Evolutionary conservation across 2,329 filamentous ascomycete genomes (phyloP).

Genomic region (Gaeumannomyces sp.): DNA sequence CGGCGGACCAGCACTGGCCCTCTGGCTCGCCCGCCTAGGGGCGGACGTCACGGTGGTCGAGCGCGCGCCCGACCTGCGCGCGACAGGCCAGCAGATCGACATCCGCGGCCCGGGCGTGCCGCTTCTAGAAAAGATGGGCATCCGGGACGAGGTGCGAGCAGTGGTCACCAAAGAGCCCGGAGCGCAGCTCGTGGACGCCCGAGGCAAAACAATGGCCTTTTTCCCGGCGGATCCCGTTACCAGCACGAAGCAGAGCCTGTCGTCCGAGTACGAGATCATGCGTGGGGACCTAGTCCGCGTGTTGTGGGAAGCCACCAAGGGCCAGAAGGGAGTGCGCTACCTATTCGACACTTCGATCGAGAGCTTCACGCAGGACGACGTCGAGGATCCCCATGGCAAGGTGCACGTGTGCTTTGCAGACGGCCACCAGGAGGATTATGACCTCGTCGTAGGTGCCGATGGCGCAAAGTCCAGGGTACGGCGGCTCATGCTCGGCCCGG

Average conservation of each 20-base stretch:
- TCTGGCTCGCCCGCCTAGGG: conserved; percentile 36
- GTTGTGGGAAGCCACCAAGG: conserved; percentile 13
- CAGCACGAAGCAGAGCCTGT: conserved; percentile 15
- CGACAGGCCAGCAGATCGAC: conserved; percentile 47
- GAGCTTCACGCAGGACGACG: conserved; percentile 8
- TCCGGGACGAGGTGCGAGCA: conserved; percentile 35
- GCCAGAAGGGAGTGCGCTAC: conserved; percentile 8
- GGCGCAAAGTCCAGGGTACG: conserved; percentile 45
- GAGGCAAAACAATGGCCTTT: conserved; percentile 30
- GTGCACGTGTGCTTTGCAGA: conserved; percentile 23
- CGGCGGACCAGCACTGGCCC: conserved; percentile 38
- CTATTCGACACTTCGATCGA: conserved; percentile 12
- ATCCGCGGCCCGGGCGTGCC: conserved; percentile 44
- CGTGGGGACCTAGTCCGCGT: conserved; percentile 35
- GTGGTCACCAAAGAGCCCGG: conserved; percentile 30
- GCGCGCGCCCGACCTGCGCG: conserved; percentile 33
- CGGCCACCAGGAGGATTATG: conserved; percentile 32
- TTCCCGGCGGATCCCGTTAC: conserved; percentile 32
- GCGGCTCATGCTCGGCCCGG: conserved; percentile 40
- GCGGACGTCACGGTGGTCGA: conserved; percentile 37
- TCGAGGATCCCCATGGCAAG: conserved; percentile 5
- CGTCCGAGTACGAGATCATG: conserved; percentile 40
- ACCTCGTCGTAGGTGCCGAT: conserved; percentile 46
- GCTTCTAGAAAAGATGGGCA: conserved; percentile 44
- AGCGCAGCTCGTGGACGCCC: conserved; percentile 33